Base-by-base conservation (phyloP, 129 eudicot genomes). In the Escallonia rubra region DNA sequence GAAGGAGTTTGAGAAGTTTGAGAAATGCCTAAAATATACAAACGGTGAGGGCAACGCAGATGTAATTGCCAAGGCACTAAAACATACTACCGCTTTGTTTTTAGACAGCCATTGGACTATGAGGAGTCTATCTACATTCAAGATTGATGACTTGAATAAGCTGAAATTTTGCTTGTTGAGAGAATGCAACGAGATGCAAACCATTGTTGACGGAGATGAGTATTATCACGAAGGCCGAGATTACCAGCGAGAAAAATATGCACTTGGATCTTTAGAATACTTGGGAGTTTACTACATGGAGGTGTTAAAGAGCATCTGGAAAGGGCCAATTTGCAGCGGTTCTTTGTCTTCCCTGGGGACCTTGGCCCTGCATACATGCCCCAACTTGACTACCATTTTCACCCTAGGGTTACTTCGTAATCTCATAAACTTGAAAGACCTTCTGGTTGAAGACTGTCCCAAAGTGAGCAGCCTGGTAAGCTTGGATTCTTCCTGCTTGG, bases 161-260 rank as follows among this genome's bases (percentile, higher is more conserved):
- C 66, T 80, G 52, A 67, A 80, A 57, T 50, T 67, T 34, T 76
- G 85, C 53, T 59, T 80, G 62, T n/a, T 80, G 12, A 67, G 72
- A 65, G 85, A 80, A 45, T 80, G 85, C 67, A 76, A 72, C 48
- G 78, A 80, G 78, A 61, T 80, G 81, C 65, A 16, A 58, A 68
- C 75, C 7, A 7, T 80, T 1, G 51, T 76, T 4, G 68, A 80
- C 50, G 75, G 51, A 47, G 69, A 47, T 57, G 81, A 76, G 51
- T 38, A 58, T 43, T 62, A 10, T 57, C 10, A 47, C 4, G 52
- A 16, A 38, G 51, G 15, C 23, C 42, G 6, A 62, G 34, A 23
- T 23, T 23, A 23, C 10, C 13, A 50, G 2, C 2, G 12, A 0
- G 1, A 23, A 23, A 23, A 48, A 39, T 52, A 73, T 40, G 52